These are phyloP conservation scores for Cryptococcus sp. DNA, from an alignment of 1,284 basidiomycete species.

Conservation along the genomic window DNA sequence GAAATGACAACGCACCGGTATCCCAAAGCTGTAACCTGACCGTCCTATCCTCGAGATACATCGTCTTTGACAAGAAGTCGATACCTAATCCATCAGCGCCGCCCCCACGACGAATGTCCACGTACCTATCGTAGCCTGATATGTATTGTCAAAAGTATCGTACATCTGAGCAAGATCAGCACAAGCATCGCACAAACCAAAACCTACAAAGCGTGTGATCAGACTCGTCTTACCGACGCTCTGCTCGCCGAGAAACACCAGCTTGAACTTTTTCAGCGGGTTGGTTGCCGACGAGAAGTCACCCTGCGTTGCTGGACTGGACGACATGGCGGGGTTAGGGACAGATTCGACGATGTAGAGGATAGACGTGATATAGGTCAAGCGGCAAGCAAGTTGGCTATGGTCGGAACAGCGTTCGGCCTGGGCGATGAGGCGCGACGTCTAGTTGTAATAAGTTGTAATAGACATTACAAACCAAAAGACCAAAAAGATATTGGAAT, in stretches of 20 bases:
- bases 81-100: too few relatives aligned
- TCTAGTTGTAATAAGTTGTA: too few relatives aligned
- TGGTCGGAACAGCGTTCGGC: too few relatives aligned
- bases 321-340: conserved; percentile 2
- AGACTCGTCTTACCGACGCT: conserved; percentile 95
- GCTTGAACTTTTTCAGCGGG: conserved; percentile 91
- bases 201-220: conserved; percentile 73
- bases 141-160: conserved; percentile 99
- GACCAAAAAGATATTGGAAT: too few relatives aligned
- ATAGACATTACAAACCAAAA: too few relatives aligned
- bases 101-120: too few relatives aligned
- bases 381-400: too few relatives aligned
- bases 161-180: conserved; percentile 68
- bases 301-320: conserved; percentile 7
- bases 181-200: neutral
- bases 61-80: conserved; percentile 98
- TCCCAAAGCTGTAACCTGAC: conserved; percentile 98
- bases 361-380: too few relatives aligned
- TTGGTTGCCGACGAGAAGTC: conserved; percentile 32
- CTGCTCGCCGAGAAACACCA: conserved; percentile 87
- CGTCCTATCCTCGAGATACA: conserved; percentile 98
- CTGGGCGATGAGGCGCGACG: too few relatives aligned
- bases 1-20: conserved; percentile 60
- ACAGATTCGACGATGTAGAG: neutral
- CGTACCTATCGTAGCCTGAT: conserved; percentile 90